Evolutionary conservation across 73 alveolate species (phyloP), one percentile per base, ranked within the genome.

Genomic region (Paramecium primaurelia): DNA sequence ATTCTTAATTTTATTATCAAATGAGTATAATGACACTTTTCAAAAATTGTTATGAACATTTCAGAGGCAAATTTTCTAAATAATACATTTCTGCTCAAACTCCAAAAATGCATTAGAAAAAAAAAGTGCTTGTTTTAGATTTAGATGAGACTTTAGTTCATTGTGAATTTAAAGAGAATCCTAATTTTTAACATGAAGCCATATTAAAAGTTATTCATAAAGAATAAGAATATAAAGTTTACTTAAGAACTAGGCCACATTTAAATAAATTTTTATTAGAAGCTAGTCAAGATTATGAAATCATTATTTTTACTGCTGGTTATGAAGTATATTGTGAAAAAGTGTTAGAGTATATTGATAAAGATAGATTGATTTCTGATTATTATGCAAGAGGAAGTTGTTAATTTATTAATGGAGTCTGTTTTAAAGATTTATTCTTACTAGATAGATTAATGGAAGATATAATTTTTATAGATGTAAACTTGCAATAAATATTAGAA

Each of bases 141-240:
- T 36, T 80, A 42, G 91, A 80, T 45, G 91, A 80, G 49, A 45
- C 91, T 5, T 80, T 80, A 14, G 91, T 80, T n/a, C 91, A 80
- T 20, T 80, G 91, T 47, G 91, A 80, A 47, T 80, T 80, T 26
- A 80, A 49, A 47, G 91, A 80, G 45, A 80, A 80, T 22, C 25
- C 34, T 10, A 80, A 80, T 80, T 80, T 45, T 64, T 26, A 80
- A 45, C 28, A 80, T 22, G 91, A 80, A 80, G 28, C 77, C 0
- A 80, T 80, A 1, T 42, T 80, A 32, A 77, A 80, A 7, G 91
- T 80, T 12, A 2, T 11, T 36, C 91, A 80, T 80, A 80, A 54
- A 44, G 91, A 77, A 25, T 10, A 25, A 5, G 28, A 25, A 3
- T 80, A 80, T 45, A 44, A 9, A 4, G 91, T 80, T 12, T 80